Evolutionary conservation across 805 yeast species (phyloP), one percentile per base, ranked within the genome.

Genomic region (Lipomyces kockii): DNA sequence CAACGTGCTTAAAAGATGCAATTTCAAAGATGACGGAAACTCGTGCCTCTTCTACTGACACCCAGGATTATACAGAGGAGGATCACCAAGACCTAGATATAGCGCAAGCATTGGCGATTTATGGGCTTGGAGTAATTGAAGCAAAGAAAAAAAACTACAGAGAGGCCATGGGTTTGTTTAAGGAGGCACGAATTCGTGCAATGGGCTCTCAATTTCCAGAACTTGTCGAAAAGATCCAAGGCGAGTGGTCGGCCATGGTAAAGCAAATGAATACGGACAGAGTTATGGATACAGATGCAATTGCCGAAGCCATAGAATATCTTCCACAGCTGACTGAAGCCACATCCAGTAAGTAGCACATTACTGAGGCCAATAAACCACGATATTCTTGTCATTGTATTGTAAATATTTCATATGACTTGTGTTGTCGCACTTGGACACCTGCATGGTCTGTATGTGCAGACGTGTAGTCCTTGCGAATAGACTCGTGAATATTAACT

Each of bases 71-170:
- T 64, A 43, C 72, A 32, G 68, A 65, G 46, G 58, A 73, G 61
- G 68, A 73, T 62, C 58, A 63, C 67, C 54, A 66, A 53, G 62
- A 70, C 71, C 39, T 89, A 12, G 83, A 85, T 39, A 91, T 90
- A 70, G 86, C 90, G 0, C 86, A 89, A 54, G 95, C 96, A 0
- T 81, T 93, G 76, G 87, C 97, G 0, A 86, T 92, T 0, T 93
- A 90, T 75, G 96, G 97, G 0, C 81, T 91, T 53, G 98, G 97
- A 1, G 96, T 92, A 4, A 83, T 91, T 11, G 83, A 85, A 56
- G 78, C 89, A n/a, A 91, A 90, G 72, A 75, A 81, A 58, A 85
- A 88, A 0, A 79, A 87, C 11, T 81, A 84, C 64, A 83, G 81
- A 1, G 78, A 82, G 63, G 92, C 97, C 0, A 86, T 85, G 70